Evolutionary conservation across 78 protist genomes (phyloP).

Genomic region (Dictyostelium discoideum): DNA sequence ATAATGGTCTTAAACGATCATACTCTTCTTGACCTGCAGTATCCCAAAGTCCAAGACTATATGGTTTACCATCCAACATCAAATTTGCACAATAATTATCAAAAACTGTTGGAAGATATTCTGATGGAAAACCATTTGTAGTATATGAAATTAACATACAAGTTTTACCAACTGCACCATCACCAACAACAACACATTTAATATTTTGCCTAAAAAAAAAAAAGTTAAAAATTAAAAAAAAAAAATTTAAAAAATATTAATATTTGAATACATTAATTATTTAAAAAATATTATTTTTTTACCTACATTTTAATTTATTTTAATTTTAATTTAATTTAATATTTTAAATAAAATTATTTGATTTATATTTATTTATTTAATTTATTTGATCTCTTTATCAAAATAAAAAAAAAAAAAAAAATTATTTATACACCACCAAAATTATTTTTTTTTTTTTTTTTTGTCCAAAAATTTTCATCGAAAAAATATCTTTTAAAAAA

Average conservation of each 20-base stretch:
- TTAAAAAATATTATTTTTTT: background rate
- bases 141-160: constrained; percentile 93
- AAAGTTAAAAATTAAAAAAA: background rate
- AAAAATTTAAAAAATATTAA: background rate
- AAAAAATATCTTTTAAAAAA: background rate
- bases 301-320: no score
- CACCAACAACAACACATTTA: constrained; percentile 96
- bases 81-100: constrained; percentile 80
- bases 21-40: constrained; percentile 99
- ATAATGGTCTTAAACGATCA: constrained; percentile 97
- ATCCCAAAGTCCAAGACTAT: constrained; percentile 77
- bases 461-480: background rate
- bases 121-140: constrained; percentile 95
- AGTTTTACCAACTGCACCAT: constrained; percentile 95
- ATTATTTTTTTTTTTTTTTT: background rate
- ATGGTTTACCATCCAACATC: constrained; percentile 80
- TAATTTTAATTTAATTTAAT: no score
- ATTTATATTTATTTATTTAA: no score
- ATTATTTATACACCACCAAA: no score
- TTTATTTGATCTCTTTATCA: no score
- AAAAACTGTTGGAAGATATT: constrained; percentile 85
- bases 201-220: constrained; percentile 88
- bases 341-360: no score
- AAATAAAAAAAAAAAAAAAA: no score
- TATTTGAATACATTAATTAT: no score